Conservation (phyloP, 2,329 filamentous ascomycete species). For the Alternaria novae-zelandiae region DNA sequence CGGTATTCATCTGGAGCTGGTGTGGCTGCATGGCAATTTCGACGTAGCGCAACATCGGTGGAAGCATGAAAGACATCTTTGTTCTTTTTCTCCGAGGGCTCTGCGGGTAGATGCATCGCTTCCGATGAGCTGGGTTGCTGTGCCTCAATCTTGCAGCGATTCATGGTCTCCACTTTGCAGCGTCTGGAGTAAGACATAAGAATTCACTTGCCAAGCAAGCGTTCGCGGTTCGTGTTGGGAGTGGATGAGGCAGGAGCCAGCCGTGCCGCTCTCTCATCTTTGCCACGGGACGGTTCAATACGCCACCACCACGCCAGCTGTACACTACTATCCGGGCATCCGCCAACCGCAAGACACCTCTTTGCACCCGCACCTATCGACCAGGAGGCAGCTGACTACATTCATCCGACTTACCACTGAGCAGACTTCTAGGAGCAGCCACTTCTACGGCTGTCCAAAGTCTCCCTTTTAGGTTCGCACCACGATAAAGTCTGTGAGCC, state of each 20-base stretch:
- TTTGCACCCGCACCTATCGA: not conserved
- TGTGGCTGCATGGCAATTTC: not conserved
- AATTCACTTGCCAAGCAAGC: not conserved
- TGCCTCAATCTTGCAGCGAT: constrained; percentile 2
- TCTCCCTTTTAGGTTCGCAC: not conserved
- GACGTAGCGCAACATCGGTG: not conserved
- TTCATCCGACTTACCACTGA: not conserved
- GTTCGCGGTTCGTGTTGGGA: not conserved
- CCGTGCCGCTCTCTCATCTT: constrained; percentile 6
- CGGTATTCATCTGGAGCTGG: not conserved
- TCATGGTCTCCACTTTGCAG: not conserved
- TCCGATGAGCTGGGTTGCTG: not conserved
- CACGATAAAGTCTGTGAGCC: not conserved
- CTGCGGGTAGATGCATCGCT: not conserved
- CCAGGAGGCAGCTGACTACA: not conserved
- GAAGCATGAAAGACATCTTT: not conserved
- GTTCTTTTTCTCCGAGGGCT: not conserved
- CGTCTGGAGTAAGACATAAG: not conserved
- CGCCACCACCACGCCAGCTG: constrained; percentile 2
- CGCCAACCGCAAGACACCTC: not conserved
- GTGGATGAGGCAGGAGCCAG: not conserved
- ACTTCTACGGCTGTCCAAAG: not conserved
- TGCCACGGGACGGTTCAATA: not conserved
- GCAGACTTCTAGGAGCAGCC: not conserved
- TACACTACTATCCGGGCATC: not conserved